Evolutionary conservation across 768 basidiomycete genomes (phyloP).

Genomic region (Pulveroboletus sp.): DNA sequence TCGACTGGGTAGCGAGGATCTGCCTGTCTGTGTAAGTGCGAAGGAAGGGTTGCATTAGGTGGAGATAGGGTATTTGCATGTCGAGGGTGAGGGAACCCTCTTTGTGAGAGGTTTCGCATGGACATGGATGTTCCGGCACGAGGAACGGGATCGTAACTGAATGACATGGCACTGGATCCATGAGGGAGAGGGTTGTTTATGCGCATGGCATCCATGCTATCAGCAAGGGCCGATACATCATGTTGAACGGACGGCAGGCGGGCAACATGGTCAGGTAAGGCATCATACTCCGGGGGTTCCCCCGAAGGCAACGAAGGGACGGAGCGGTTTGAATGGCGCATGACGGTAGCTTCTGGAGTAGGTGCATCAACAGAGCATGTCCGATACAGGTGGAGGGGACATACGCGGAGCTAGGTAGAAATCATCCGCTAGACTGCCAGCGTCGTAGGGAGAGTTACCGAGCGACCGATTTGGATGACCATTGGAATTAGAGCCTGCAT

Average conservation of each 20-base stretch:
- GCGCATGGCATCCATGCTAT: slow-evolving; percentile 51
- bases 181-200: slow-evolving; percentile 40
- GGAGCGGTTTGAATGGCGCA: slow-evolving; percentile 45
- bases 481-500: slow-evolving; percentile 1
- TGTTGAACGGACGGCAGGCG: slow-evolving; percentile 37
- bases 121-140: slow-evolving; percentile 59
- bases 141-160: slow-evolving; percentile 42
- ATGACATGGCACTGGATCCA: slow-evolving; percentile 27
- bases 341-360: slow-evolving; percentile 26
- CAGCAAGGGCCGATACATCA: slow-evolving; percentile 39
- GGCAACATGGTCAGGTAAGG: slow-evolving; percentile 19
- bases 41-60: slow-evolving; percentile 20
- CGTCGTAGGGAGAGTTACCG: slow-evolving; percentile 3
- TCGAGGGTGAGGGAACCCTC: slow-evolving; percentile 33
- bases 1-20: slow-evolving; percentile 33
- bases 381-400: slow-evolving; percentile 5
- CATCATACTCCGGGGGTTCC: slow-evolving; percentile 30
- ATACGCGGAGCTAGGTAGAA: slow-evolving; percentile 22
- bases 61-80: slow-evolving; percentile 41
- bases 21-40: slow-evolving; percentile 16
- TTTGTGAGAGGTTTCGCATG: slow-evolving; percentile 31
- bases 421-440: slow-evolving; percentile 6
- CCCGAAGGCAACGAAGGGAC: slow-evolving; percentile 43
- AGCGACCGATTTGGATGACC: slow-evolving; percentile 5
- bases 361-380: slow-evolving; percentile 7